Evolutionary conservation across 1,284 basidiomycete genomes (phyloP), one percentile per base, ranked within the genome.

Genomic region (Ganoderma meredithae): DNA sequence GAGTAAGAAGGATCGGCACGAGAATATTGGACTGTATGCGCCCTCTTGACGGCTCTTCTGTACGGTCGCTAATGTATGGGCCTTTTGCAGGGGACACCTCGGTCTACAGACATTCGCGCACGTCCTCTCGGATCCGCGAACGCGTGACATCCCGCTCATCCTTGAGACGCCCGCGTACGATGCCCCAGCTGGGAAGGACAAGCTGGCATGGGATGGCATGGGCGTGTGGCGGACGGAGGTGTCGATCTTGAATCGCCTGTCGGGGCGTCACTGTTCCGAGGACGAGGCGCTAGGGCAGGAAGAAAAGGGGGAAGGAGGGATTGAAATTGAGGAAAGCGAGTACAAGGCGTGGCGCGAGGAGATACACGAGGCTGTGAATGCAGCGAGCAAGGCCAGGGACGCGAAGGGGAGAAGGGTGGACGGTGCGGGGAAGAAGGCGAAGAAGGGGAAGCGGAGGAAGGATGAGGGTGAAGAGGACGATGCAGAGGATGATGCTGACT

Each of bases 1-100:
- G 1, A 90, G 89, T 27, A 89, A 87, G 74, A 89, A 88, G 72
- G 95, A 96, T 76, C 80, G 93, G 39, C 95, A 96, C 75, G 90
- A 94, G 77, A 96, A 95, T 71, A 90, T 96, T 55, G 95, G 94
- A 17, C 77, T 93, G 90, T 93, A 74, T 73, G 89, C 82, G 1
- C 44, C 36, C 60, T 31, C 15, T 13, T 55, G 56, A 1, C 33
- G 0, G 15, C 27, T 22, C 60, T 1, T 49, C 0, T 27, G 2
- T 27, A 9, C 17, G 13, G 8, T 44, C 12, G 13, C 3, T 44
- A 13, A 25, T 13, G 22, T 40, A 33, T 41, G 63, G 3, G 31
- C 17, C 9, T 19, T 62, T 43, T 58, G 0, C 66, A 92, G 91
- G 2, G 94, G 95, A 0, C 79, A 89, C 55, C 84, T 96, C 47